phyloP scores from a whole-genome alignment of 768 basidiomycete species.

The Collybiopsis confluens region DNA sequence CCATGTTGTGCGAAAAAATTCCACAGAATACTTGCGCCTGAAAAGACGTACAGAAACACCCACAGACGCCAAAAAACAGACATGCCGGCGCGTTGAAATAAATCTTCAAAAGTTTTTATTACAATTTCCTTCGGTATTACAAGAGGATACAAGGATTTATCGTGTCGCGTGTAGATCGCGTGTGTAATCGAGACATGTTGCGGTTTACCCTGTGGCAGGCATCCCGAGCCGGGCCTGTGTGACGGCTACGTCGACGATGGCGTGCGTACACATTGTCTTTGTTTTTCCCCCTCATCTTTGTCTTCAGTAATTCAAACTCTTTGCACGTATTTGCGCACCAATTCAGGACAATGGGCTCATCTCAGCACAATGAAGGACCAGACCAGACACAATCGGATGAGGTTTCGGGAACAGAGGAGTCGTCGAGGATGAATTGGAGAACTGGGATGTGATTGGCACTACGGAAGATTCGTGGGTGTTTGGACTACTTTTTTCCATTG shows the following conservation, averaged over 20 bases:
- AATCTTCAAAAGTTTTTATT: too few species aligned
- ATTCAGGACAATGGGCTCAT: neutral
- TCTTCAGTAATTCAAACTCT: neutral
- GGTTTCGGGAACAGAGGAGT: neutral
- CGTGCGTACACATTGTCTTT: constrained; percentile 5
- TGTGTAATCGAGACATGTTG: neutral
- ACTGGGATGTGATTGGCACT: neutral
- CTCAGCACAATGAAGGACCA: neutral
- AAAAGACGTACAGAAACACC: too few species aligned
- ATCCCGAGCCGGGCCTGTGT: neutral
- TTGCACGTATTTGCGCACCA: neutral
- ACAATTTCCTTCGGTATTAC: too few species aligned
- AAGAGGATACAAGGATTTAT: too few species aligned
- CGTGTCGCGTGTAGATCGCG: constrained; percentile 3
- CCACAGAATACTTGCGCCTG: too few species aligned
- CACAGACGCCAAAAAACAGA: too few species aligned
- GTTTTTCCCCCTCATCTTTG: neutral
- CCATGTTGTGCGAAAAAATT: too few species aligned
- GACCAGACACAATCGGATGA: neutral
- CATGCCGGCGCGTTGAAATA: too few species aligned
- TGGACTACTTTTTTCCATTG: neutral
- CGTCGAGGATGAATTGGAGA: too few species aligned
- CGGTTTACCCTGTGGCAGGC: neutral
- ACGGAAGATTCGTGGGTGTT: neutral
- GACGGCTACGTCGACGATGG: constrained; percentile 7